phyloP scores from a whole-genome alignment of 2,329 filamentous ascomycete genomes.

The Penicillium hesseltinei region DNA sequence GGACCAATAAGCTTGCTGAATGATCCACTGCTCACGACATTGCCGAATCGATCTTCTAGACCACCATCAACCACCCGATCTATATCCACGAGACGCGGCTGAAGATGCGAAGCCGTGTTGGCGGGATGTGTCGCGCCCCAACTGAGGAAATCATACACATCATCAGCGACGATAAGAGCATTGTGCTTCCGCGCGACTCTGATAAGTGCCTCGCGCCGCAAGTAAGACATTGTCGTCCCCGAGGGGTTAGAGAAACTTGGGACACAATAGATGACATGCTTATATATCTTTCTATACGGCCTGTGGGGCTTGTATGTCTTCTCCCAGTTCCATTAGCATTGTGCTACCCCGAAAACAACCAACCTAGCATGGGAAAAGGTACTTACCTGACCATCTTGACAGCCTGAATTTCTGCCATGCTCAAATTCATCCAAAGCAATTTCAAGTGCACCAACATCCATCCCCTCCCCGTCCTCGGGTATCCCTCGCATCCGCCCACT shows the following conservation, averaged over 20 bases:
- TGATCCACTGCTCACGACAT: conserved; percentile 76
- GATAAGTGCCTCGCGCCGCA: conserved; percentile 64
- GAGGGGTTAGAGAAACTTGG: conserved; percentile 24
- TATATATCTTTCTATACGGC: conserved; percentile 18
- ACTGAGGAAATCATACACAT: conserved; percentile 86
- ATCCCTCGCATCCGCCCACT: conserved; percentile 62
- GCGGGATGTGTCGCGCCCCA: conserved; percentile 49
- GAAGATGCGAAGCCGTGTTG: not conserved
- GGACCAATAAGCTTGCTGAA: conserved; percentile 84
- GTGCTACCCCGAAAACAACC: not conserved
- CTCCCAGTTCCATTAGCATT: conserved; percentile 57
- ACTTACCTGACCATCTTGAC: not conserved
- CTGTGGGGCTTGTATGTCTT: conserved; percentile 11
- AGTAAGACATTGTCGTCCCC: conserved; percentile 12
- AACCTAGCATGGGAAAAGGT: too few relatives aligned
- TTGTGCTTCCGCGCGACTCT: conserved; percentile 69
- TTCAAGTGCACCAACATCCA: conserved; percentile 64
- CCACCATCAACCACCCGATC: conserved; percentile 63
- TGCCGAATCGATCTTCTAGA: conserved; percentile 63
- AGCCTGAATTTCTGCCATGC: not conserved
- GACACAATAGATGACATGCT: conserved; percentile 23
- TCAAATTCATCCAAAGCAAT: conserved; percentile 50
- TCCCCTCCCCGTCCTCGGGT: conserved; percentile 72
- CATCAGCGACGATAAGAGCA: conserved; percentile 75
- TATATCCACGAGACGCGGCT: conserved; percentile 75